Evolutionary conservation across 495 filamentous ascomycete species (phyloP).

Genomic region (Penicillium silybi): DNA sequence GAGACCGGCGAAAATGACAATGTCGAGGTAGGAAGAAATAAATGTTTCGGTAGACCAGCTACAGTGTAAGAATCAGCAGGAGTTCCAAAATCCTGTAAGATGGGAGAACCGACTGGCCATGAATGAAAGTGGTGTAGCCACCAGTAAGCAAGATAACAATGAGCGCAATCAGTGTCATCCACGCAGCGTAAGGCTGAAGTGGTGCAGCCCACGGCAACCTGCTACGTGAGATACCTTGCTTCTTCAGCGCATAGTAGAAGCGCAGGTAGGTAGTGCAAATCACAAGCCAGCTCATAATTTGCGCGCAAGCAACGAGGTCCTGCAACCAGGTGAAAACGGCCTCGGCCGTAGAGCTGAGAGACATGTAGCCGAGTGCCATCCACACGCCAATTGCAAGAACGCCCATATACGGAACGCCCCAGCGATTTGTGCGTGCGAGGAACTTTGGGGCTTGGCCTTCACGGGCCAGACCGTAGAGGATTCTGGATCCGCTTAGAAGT

Average conservation of each 20-base stretch:
- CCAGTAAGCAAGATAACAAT: slow-evolving; percentile 45
- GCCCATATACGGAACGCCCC: slow-evolving; percentile 33
- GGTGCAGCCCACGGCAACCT: slow-evolving; percentile 46
- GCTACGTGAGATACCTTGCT: slow-evolving; percentile 37
- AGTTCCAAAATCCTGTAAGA: background rate
- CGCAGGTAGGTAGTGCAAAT: slow-evolving; percentile 51
- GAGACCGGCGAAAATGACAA: slow-evolving; percentile 46
- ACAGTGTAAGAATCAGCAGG: background rate
- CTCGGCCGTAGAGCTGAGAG: slow-evolving; percentile 11
- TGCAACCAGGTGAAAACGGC: slow-evolving; percentile 45
- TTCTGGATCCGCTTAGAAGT: slow-evolving; percentile 47
- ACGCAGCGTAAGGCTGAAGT: slow-evolving; percentile 49
- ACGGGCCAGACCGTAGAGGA: slow-evolving; percentile 40
- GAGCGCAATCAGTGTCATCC: slow-evolving; percentile 43
- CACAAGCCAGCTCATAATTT: slow-evolving; percentile 51
- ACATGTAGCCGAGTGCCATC: slow-evolving; percentile 24
- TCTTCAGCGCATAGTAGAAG: slow-evolving; percentile 48
- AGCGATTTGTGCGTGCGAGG: slow-evolving; percentile 27
- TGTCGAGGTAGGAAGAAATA: slow-evolving; percentile 32
- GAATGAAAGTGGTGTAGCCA: slow-evolving; percentile 56
- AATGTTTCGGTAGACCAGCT: slow-evolving; percentile 22
- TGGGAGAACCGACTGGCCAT: slow-evolving; percentile 24
- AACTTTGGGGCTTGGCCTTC: slow-evolving; percentile 30
- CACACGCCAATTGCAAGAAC: slow-evolving; percentile 20
- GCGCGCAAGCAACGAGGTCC: slow-evolving; percentile 48